Conservation (phyloP, 2,329 filamentous ascomycete species). For the Juglanconis oblonga region DNA sequence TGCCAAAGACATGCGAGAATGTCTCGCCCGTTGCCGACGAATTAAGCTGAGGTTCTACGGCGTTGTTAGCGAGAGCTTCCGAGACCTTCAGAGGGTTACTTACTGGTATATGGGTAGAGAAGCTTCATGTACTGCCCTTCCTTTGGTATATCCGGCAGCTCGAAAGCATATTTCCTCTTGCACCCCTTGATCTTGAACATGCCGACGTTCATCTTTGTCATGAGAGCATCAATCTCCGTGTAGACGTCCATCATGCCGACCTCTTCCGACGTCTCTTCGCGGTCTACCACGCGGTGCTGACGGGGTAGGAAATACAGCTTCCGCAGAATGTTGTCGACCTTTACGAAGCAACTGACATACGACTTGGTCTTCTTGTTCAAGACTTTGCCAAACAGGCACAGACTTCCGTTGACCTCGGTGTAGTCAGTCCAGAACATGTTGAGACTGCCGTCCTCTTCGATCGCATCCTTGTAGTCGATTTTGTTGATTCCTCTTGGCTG, state of each 20-base stretch:
- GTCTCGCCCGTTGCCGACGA: constrained; percentile 74
- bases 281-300: constrained; percentile 52
- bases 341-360: constrained; percentile 91
- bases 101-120: constrained; percentile 88
- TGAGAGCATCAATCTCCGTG: constrained; percentile 80
- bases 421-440: constrained; percentile 98
- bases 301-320: constrained; percentile 93
- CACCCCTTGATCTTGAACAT: constrained; percentile 94
- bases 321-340: constrained; percentile 88
- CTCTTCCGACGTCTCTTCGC: constrained; percentile 70
- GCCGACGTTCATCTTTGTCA: constrained; percentile 80
- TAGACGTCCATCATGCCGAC: constrained; percentile 89
- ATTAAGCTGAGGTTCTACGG: constrained; percentile 64
- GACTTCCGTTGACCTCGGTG: constrained; percentile 82
- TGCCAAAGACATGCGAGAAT: constrained; percentile 90
- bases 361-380: constrained; percentile 77
- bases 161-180: constrained; percentile 92
- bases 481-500: constrained; percentile 67
- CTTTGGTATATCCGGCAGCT: constrained; percentile 80
- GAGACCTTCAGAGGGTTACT: constrained; percentile 25
- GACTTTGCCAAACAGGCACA: constrained; percentile 95
- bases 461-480: constrained; percentile 75
- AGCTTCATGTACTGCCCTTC: constrained; percentile 91
- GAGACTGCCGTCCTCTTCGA: constrained; percentile 90
- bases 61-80: constrained; percentile 19